These are phyloP conservation scores for Hypholoma sublateritium DNA, from an alignment of 768 basidiomycete genomes.

Conservation along the genomic window DNA sequence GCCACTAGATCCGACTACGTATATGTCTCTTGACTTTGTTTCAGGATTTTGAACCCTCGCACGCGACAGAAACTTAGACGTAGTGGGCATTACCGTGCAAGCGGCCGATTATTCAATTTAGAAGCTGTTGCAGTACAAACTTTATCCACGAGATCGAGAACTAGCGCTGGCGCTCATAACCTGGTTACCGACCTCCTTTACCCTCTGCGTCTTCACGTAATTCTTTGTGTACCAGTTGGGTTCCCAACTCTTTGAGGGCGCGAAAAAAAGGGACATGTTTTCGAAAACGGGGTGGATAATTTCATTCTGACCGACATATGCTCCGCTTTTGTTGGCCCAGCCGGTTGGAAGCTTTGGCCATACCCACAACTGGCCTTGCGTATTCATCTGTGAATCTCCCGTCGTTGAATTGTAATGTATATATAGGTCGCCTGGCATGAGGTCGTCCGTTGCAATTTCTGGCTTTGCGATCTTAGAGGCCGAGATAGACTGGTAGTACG, in stretches of 20 bases:
- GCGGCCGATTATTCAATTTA: no score
- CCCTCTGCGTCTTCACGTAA: no score
- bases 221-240: not conserved
- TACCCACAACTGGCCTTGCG: not conserved
- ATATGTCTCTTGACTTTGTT: no score
- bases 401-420: not conserved
- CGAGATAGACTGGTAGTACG: not conserved
- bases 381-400: not conserved
- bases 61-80: no score
- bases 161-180: no score
- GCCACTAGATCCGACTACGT: no score
- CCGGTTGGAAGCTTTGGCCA: not conserved
- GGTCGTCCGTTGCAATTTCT: not conserved
- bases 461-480: not conserved
- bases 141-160: no score
- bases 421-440: not conserved
- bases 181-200: no score
- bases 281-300: not conserved
- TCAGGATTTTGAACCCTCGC: no score
- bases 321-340: not conserved
- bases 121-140: no score
- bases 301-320: not conserved
- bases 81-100: no score
- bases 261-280: not conserved
- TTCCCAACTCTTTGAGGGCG: not conserved